Conservation (phyloP, 345 rosid species). For the Rhizophora apiculata region DNA sequence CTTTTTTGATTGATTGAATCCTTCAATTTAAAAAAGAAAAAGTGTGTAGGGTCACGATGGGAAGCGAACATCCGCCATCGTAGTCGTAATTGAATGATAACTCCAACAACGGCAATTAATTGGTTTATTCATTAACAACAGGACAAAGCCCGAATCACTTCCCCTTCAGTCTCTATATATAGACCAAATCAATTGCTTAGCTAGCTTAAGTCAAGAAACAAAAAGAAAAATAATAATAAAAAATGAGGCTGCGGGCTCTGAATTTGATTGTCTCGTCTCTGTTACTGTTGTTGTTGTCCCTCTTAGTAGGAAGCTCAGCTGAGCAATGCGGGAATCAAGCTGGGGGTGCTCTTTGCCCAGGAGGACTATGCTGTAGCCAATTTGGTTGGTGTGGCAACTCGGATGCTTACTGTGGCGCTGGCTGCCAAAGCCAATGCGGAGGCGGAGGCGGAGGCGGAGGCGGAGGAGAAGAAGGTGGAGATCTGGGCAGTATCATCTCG, state of each 20-base stretch:
- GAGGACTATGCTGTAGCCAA: slow-evolving; percentile 20
- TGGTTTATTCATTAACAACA: too few relatives aligned
- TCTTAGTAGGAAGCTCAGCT: background rate
- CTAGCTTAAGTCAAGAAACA: too few relatives aligned
- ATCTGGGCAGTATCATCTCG: slow-evolving; percentile 7
- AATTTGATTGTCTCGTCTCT: background rate
- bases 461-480: background rate
- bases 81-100: too few relatives aligned
- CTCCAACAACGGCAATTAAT: too few relatives aligned
- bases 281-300: background rate
- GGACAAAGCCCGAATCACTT: too few relatives aligned
- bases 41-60: too few relatives aligned
- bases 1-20: too few relatives aligned
- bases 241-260: background rate
- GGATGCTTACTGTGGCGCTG: background rate
- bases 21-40: too few relatives aligned
- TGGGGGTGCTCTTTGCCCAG: slow-evolving; percentile 17
- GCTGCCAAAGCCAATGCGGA: slow-evolving; percentile 22
- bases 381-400: slow-evolving; percentile 22
- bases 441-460: background rate
- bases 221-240: too few relatives aligned
- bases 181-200: too few relatives aligned
- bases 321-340: slow-evolving; percentile 25
- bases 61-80: too few relatives aligned
- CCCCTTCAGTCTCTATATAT: too few relatives aligned